Evolutionary conservation across 139 green algal genomes (phyloP).

Genomic region (Picochlorum sp.): DNA sequence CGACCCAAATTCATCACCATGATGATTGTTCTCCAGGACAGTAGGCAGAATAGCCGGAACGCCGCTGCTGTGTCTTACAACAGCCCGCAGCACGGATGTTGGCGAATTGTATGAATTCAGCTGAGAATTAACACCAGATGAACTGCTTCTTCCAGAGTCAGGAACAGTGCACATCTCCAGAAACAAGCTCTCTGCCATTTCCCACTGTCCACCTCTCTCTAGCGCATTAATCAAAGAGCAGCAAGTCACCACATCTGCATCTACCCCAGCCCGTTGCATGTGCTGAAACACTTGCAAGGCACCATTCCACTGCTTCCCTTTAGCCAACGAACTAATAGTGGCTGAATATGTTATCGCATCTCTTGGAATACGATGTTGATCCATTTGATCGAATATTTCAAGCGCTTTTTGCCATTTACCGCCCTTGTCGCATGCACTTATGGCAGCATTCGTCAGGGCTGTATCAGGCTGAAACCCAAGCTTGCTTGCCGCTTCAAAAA

Average conservation of each 20-base stretch:
- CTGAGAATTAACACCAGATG: too few relatives aligned
- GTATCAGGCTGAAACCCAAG: constrained; percentile 69
- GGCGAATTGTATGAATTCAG: not conserved
- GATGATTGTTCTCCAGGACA: not conserved
- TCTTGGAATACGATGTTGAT: constrained; percentile 37
- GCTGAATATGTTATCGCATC: constrained; percentile 84
- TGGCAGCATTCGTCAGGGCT: constrained; percentile 80
- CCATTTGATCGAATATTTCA: constrained; percentile 65
- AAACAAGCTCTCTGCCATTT: constrained; percentile 71
- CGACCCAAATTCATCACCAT: not conserved
- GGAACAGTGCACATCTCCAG: too few relatives aligned
- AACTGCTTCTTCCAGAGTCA: too few relatives aligned
- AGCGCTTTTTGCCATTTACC: constrained; percentile 66
- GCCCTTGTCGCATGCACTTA: constrained; percentile 78
- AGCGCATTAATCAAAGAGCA: constrained; percentile 80
- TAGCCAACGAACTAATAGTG: constrained; percentile 70
- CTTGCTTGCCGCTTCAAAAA: constrained; percentile 56
- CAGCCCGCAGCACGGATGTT: not conserved
- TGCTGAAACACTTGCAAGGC: constrained; percentile 42
- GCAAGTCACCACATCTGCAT: constrained; percentile 80
- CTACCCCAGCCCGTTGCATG: constrained; percentile 42
- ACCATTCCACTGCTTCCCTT: constrained; percentile 67
- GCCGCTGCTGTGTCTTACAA: not conserved
- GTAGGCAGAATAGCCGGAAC: not conserved
- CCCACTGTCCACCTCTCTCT: constrained; percentile 80